A percentile compares a stretch with the other conserved stretches of the same genome.
phyloP scores from a whole-genome alignment of 2,329 filamentous ascomycete genomes.

The Fusarium sp. region DNA sequence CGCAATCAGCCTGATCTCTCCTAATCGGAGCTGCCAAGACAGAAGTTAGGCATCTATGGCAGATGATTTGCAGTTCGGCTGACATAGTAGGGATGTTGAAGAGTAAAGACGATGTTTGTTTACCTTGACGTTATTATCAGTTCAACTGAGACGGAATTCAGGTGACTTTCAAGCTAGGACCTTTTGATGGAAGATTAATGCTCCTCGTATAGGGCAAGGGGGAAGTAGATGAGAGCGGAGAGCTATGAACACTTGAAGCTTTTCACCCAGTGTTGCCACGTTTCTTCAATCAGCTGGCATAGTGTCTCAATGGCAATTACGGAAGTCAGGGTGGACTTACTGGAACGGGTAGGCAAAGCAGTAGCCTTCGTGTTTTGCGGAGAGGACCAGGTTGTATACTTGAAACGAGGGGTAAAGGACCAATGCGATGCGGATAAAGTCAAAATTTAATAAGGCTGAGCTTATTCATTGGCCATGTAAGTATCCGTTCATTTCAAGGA shows the following conservation, averaged over 20 bases:
- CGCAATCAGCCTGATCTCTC: too few relatives aligned
- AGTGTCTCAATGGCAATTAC: neutral
- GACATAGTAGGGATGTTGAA: fast-evolving
- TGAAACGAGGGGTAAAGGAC: neutral
- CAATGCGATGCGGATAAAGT: neutral
- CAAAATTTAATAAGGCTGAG: neutral
- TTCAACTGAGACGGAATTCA: neutral
- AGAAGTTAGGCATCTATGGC: fast-evolving
- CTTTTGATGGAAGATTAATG: neutral
- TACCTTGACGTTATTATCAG: neutral
- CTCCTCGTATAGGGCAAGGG: neutral
- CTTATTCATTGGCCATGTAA: neutral
- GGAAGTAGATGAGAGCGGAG: too few relatives aligned
- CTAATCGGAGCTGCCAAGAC: neutral
- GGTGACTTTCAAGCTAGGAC: too few relatives aligned
- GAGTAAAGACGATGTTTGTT: too few relatives aligned
- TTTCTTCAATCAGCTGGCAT: neutral
- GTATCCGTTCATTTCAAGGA: neutral
- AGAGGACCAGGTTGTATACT: neutral
- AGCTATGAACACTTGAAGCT: neutral
- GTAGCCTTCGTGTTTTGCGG: neutral
- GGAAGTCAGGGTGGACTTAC: neutral
- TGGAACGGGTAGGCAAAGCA: neutral
- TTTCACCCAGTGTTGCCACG: neutral
- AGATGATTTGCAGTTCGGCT: neutral